Base-by-base conservation (phyloP, 306 rosid species). In the Glycyrrhiza uralensis region DNA sequence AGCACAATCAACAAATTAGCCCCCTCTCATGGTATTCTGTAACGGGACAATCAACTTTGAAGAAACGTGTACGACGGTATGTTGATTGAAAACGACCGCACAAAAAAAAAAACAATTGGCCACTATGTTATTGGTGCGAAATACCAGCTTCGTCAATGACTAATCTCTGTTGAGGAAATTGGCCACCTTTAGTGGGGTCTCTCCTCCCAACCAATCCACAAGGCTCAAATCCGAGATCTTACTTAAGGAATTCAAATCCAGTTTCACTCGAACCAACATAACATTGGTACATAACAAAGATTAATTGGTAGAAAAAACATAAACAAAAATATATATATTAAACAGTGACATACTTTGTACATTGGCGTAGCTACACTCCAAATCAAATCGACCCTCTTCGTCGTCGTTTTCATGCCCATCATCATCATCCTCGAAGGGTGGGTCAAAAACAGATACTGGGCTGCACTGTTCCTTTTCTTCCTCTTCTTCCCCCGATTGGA, bases 401-500 rank as follows among this genome's bases (percentile, higher is more conserved):
- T 63, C 83, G 2, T 79, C 76, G 19, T 79, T 84, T 4, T 81
- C 88, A 5, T 85, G 82, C 4, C 63, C 87, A 18, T 81, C 88
- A 24, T 80, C 86, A 24, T 94, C 91, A 61, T 89, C 94, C 62
- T 87, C 88, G 18, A 92, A 95, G 6, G 89, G 96, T 80, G 99
- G 92, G 79, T 92, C 97, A 87, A 95, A 84, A 11, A 95, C 86
- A 1, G 96, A 95, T 4, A 95, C 97, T 1, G 99, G 99, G 78
- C 99, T 95, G 70, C 85, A 82, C 47, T 89, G 99, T 74, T 95
- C 97, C 60, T 95, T 95, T 56, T 95, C 99, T 68, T 91, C 96
- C 51, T 85, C 90, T 71, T 76, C 85, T 66, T 83, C 87, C 41
- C 66, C 85, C 15, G 80, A 81, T 70, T 82, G 83, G 60, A 84